Evolutionary conservation across 331 rosid species (phyloP).

Genomic region (Erythrophleum ivorense): DNA sequence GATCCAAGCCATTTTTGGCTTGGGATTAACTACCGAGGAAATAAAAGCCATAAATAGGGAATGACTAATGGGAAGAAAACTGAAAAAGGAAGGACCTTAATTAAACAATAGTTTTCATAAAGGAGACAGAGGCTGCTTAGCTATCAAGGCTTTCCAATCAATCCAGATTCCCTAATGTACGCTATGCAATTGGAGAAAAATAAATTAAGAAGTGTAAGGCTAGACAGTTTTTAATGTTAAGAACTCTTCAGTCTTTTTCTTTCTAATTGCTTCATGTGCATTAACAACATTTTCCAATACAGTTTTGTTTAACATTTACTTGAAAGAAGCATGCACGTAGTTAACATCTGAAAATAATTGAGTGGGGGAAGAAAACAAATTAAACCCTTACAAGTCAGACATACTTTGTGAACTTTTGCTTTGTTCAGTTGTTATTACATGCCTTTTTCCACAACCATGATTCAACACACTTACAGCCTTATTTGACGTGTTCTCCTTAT

Average conservation of each 20-base stretch:
- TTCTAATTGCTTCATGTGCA: too few species aligned
- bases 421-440: constrained; percentile 45
- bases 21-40: background rate
- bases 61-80: background rate
- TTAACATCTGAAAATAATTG: constrained; percentile 35
- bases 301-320: background rate
- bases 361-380: constrained; percentile 20
- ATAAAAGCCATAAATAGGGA: background rate
- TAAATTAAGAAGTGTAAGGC: too few species aligned
- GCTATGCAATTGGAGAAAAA: too few species aligned
- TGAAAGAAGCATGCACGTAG: constrained; percentile 1
- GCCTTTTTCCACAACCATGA: constrained; percentile 44
- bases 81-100: background rate
- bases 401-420: constrained; percentile 46
- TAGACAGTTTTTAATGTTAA: too few species aligned
- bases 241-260: too few species aligned
- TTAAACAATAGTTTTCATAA: background rate
- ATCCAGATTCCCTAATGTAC: too few species aligned
- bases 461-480: constrained; percentile 43
- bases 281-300: too few species aligned
- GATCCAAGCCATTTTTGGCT: background rate
- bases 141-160: background rate
- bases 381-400: constrained; percentile 45
- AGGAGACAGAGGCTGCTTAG: background rate
- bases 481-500: constrained; percentile 44